These are phyloP conservation scores for Tetrapisispora pingtungensis DNA, from an alignment of 805 yeast genomes.

Conservation along the genomic window DNA sequence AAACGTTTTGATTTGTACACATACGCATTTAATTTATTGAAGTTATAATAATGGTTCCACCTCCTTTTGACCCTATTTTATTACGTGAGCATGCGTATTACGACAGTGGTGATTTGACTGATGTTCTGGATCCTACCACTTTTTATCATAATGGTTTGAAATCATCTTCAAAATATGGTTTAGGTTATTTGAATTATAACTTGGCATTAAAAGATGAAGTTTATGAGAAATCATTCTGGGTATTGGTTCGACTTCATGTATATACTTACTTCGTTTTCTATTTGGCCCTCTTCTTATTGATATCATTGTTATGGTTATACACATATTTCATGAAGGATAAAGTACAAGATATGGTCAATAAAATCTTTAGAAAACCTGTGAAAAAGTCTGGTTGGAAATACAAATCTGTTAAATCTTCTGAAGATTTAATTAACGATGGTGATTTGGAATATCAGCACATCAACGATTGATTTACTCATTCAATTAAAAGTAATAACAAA, in stretches of 20 bases:
- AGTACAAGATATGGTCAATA: background rate
- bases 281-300: slow-evolving; percentile 10
- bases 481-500: too few relatives aligned
- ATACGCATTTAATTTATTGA: too few relatives aligned
- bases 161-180: slow-evolving; percentile 20
- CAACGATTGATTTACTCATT: slow-evolving; percentile 5
- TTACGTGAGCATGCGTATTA: slow-evolving; percentile 30
- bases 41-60: slow-evolving; percentile 24
- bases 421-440: slow-evolving; percentile 8
- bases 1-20: too few relatives aligned
- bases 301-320: slow-evolving; percentile 12
- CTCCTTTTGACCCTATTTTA: slow-evolving; percentile 29
- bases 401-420: background rate
- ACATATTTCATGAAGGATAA: background rate
- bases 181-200: slow-evolving; percentile 29
- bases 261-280: slow-evolving; percentile 17
- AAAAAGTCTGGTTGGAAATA: slow-evolving; percentile 1
- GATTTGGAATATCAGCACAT: slow-evolving; percentile 16
- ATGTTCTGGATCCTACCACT: slow-evolving; percentile 21
- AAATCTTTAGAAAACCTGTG: background rate
- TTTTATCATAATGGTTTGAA: slow-evolving; percentile 25
- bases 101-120: slow-evolving; percentile 24
- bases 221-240: slow-evolving; percentile 12
- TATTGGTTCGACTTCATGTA: slow-evolving; percentile 17
- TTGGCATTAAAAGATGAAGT: slow-evolving; percentile 17